Base-by-base conservation (phyloP, 345 rosid species). In the Nephelium lappaceum region DNA sequence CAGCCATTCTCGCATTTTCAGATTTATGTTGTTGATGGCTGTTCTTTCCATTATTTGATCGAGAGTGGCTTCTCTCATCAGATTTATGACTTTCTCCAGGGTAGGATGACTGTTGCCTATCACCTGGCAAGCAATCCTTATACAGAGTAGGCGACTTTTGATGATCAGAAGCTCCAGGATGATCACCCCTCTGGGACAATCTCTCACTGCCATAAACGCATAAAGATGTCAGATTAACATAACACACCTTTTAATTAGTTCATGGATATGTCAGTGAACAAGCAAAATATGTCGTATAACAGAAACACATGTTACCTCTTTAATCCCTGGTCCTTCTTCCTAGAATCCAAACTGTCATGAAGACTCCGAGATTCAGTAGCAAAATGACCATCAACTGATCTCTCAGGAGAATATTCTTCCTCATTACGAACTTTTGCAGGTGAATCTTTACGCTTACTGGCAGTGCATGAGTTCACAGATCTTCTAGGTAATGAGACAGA, bases 131-230 rank as follows among this genome's bases (percentile, higher is more conserved):
- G 3, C 85, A 80, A 45, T 83, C 85, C 79, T 85, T 79, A 55
- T 66, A 67, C 27, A 77, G 23, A 55, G 82, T 67, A 31, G 89
- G 88, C 39, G 93, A 85, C 76, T 68, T 86, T 25, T 85, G 82
- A 64, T 63, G 78, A 51, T 89, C 89, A 49, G 81, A 77, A 76
- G 69, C 73, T 83, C 79, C 88, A 51, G 82, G 70, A 80, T 63
- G 42, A 45, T 43, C 76, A 43, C 71, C 82, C 80, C 81, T 84
- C 49, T 81, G 83, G 68, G 89, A 81, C 45, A 83, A 43, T 78
- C 82, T 95, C 58, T 84, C 90, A 53, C 95, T 96, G 93, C 45
- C 74, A 84, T 67, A 57, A 85, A 81, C n/a, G 49, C 49, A 61
- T 78, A 47, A 81, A 5, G 72, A 68, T 57, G 82, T 69, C 51